Percentiles rank a stretch among this genome's conserved stretches.
These are phyloP conservation scores for Metschnikowia matae DNA, from an alignment of 805 yeast genomes.

Conservation along the genomic window DNA sequence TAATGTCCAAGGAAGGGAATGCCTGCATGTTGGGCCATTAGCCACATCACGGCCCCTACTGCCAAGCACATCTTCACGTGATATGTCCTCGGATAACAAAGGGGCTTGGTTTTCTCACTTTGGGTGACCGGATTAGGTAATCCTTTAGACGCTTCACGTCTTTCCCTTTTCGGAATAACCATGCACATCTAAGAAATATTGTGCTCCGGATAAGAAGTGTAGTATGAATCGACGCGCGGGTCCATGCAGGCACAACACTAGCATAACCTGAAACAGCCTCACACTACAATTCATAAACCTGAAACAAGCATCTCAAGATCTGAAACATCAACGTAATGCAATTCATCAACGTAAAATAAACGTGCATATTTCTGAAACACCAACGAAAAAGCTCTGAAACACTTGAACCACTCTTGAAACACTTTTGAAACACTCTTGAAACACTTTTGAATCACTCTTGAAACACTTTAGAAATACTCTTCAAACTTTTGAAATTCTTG, in stretches of 20 bases:
- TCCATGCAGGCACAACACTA: background rate
- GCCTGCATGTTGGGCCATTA: background rate
- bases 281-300: no score
- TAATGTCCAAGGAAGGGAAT: background rate
- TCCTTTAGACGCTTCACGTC: background rate
- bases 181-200: background rate
- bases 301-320: no score
- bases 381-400: no score
- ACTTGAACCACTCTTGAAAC: no score
- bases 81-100: background rate
- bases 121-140: conserved; percentile 9
- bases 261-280: no score
- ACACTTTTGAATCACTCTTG: no score
- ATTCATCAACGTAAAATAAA: no score
- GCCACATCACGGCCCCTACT: background rate
- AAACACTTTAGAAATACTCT: no score
- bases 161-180: conserved; percentile 1
- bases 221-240: background rate
- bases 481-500: no score
- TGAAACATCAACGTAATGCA: no score
- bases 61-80: background rate
- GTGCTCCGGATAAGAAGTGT: background rate
- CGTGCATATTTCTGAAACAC: no score
- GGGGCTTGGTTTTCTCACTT: background rate
- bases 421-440: no score